phyloP scores from a whole-genome alignment of 2,329 filamentous ascomycete genomes.

The Chrysosphaeria jannelii region DNA sequence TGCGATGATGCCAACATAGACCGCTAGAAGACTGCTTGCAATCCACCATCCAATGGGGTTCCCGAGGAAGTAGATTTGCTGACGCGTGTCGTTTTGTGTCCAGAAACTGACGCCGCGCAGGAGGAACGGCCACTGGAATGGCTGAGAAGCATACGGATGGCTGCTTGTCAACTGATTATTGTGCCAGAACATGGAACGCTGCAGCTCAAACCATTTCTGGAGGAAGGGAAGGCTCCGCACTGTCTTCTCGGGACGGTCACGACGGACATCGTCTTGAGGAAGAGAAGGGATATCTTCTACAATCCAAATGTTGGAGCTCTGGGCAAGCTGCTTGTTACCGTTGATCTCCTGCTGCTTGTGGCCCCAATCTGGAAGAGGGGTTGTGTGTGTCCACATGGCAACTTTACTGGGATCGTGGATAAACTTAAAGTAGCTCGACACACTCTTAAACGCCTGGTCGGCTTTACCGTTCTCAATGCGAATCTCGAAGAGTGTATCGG shows the following conservation, averaged over 20 bases:
- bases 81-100: conserved; percentile 80
- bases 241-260: conserved; percentile 44
- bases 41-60: conserved; percentile 98
- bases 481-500: conserved; percentile 83
- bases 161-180: conserved; percentile 95
- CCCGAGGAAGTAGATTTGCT: conserved; percentile 96
- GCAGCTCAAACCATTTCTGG: conserved; percentile 83
- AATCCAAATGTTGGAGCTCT: conserved; percentile 81
- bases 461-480: conserved; percentile 64
- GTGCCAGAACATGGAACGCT: conserved; percentile 97
- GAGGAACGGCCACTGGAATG: conserved; percentile 94
- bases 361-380: conserved; percentile 85
- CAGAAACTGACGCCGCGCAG: conserved; percentile 95
- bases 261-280: conserved; percentile 36
- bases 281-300: conserved; percentile 76
- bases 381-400: conserved; percentile 96
- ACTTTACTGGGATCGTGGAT: conserved; percentile 87
- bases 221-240: conserved; percentile 70
- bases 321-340: conserved; percentile 81
- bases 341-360: conserved; percentile 98
- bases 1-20: conserved; percentile 71
- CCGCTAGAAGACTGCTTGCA: conserved; percentile 66
- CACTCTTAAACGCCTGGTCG: conserved; percentile 60
- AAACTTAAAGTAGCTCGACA: conserved; percentile 84
- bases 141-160: conserved; percentile 82